Conservation (phyloP, 257 asterid genomes). For the Solanum rostratum region DNA sequence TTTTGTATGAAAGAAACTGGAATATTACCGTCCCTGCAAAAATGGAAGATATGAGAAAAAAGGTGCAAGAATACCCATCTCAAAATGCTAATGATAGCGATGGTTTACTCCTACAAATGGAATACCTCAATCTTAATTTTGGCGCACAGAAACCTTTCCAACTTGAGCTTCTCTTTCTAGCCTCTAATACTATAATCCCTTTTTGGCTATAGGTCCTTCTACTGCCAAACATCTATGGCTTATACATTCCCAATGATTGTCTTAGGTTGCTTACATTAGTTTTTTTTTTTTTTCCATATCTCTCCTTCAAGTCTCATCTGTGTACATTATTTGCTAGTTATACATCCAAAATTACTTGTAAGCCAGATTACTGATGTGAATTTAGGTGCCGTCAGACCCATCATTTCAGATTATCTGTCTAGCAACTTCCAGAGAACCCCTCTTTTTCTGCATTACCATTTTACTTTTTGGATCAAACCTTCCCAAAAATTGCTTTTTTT, state of each 20-base stretch:
- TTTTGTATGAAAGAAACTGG: constrained; percentile 71
- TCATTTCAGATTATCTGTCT: neutral
- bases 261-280: neutral
- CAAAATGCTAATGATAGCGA: neutral
- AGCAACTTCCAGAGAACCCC: neutral
- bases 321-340: neutral
- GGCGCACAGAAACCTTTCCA: neutral
- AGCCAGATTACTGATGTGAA: neutral
- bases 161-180: neutral
- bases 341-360: neutral
- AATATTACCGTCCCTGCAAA: constrained; percentile 70
- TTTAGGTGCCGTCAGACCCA: neutral
- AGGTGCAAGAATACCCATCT: neutral
- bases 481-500: neutral
- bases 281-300: neutral
- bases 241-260: neutral
- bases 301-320: neutral
- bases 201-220: neutral
- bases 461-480: neutral
- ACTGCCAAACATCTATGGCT: neutral
- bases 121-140: neutral
- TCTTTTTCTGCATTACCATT: neutral
- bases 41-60: neutral
- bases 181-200: neutral
- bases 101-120: neutral